These are phyloP conservation scores for Ganoderma lucidum DNA, from an alignment of 1,284 basidiomycete genomes.

Conservation along the genomic window DNA sequence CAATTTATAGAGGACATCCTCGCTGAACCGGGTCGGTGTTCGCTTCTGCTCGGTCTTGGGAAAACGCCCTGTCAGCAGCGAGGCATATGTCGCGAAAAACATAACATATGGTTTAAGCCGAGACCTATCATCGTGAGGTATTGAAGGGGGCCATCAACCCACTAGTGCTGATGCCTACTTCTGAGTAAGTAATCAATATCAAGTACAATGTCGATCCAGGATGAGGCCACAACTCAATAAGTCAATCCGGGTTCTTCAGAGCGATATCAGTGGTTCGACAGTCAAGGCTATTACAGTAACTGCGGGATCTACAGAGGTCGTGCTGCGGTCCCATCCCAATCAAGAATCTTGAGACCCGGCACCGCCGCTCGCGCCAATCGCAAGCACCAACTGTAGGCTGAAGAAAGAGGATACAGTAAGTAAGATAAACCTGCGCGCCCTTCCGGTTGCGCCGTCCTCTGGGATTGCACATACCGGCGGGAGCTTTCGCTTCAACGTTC, in stretches of 20 bases:
- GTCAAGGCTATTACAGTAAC: not conserved
- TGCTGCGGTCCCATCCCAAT: not conserved
- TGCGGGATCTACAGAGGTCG: not conserved
- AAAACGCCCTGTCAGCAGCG: too few relatives aligned
- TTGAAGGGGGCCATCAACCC: not conserved
- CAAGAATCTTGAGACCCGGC: not conserved
- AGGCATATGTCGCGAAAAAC: not conserved
- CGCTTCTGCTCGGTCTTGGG: not conserved
- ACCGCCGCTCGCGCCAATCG: not conserved
- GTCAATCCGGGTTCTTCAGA: not conserved
- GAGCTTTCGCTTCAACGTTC: not conserved
- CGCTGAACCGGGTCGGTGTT: not conserved
- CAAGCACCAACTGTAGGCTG: not conserved
- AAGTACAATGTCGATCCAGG: not conserved
- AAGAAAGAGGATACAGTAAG: not conserved
- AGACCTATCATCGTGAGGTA: conserved; percentile 9
- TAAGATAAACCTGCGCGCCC: not conserved
- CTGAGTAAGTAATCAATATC: not conserved
- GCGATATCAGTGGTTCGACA: not conserved
- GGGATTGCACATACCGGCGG: not conserved
- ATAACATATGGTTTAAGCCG: not conserved
- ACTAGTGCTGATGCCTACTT: not conserved
- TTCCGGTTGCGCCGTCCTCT: not conserved
- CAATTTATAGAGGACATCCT: not conserved
- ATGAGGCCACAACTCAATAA: not conserved